Evolutionary conservation across 345 rosid species (phyloP).

Genomic region (Nasturtium officinale): DNA sequence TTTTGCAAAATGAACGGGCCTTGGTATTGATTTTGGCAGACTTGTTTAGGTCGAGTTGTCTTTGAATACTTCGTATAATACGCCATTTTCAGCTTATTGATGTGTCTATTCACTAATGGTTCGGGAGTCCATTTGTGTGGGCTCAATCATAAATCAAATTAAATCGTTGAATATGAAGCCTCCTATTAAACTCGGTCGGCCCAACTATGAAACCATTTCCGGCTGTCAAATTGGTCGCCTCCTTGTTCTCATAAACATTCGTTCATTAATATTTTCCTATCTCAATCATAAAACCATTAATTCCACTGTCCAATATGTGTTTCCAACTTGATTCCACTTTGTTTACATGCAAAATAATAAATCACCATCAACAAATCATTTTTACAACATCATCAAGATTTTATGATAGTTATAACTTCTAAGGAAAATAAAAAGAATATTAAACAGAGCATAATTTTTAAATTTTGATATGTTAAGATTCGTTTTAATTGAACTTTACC

Average conservation of each 20-base stretch:
- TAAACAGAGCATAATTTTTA: not conserved
- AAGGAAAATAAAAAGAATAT: not conserved
- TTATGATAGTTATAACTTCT: not conserved
- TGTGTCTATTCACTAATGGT: not conserved
- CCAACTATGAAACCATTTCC: conserved; percentile 9
- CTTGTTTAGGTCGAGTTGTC: not conserved
- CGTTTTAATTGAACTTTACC: not conserved
- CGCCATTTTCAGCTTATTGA: not conserved
- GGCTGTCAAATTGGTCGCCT: conserved; percentile 7
- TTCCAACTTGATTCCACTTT: conserved; percentile 10
- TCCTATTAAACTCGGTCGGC: not conserved
- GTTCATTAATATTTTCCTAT: not conserved
- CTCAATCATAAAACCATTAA: not conserved
- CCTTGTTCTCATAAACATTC: not conserved
- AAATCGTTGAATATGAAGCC: not conserved
- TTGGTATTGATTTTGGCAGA: not conserved
- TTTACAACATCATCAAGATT: not conserved
- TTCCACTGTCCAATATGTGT: conserved; percentile 18
- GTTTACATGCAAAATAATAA: not conserved
- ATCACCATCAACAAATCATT: conserved; percentile 5
- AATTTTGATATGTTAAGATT: not conserved
- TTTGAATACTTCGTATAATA: not conserved
- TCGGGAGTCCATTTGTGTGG: not conserved
- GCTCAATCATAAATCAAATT: conserved; percentile 8
- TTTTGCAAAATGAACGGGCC: not conserved